Base-by-base conservation (phyloP, 2,329 filamentous ascomycete species). In the Drechslerella stenobrocha region DNA sequence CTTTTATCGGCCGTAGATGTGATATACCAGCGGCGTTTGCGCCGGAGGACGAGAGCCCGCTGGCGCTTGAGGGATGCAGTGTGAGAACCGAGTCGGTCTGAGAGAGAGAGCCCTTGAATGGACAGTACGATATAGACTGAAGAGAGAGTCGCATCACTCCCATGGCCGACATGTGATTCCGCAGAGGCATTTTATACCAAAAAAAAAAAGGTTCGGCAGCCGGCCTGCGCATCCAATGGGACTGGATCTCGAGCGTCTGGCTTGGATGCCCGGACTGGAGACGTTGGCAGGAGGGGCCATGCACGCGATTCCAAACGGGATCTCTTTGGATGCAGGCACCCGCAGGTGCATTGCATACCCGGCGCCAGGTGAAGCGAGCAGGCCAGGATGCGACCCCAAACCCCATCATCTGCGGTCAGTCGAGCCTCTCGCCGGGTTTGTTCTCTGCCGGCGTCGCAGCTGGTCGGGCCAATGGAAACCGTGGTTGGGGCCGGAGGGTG, bases 311-410 rank as follows among this genome's bases (percentile, higher is more conserved):
- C n/a, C n/a, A n/a, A n/a, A n/a, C n/a, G n/a, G n/a, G 40, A 44
- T 51, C 22, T 15, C 13, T 52, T 56, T 18, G 32, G 26, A 59
- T 67, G 61, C 61, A 67, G 61, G 61, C 61, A 67, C 61, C 61
- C 61, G 61, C 61, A 55, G 55, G 18, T 60, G 61, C 61, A 67
- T 67, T 67, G 61, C 61, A 67, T 67, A 67, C 48, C 61, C 61
- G 61, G 61, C 61, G 61, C 61, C 61, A 67, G 61, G 53, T 67
- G 61, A 67, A 67, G 61, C 61, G 61, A 67, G 61, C 55, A 66
- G 55, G 50, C 44, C 52, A 44, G 59, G 51, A 26, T 55, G 42
- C 51, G 47, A 58, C 61, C 59, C 48, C 57, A 47, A 57, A 58
- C 24, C 32, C 37, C 15, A 45, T 9, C 18, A 58, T 44, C 22